Evolutionary conservation across 2,329 filamentous ascomycete species (phyloP).

Genomic region (Cercospora sesami): DNA sequence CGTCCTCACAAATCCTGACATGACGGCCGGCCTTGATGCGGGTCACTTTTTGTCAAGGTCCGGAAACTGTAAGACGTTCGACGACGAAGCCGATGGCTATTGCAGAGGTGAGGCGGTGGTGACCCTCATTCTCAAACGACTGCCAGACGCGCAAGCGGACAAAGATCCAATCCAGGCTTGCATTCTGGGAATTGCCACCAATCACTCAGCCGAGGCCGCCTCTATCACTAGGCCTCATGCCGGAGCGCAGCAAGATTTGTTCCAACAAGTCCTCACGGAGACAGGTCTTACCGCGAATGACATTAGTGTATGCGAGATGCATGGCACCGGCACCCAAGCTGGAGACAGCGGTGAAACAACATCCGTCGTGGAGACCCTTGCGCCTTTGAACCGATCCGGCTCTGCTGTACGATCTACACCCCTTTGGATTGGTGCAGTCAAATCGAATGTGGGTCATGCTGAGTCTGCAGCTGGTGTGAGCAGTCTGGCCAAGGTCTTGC

Average conservation of each 20-base stretch:
- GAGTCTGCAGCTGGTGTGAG: slow-evolving; percentile 57
- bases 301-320: slow-evolving; percentile 83
- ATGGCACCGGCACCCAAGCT: slow-evolving; percentile 83
- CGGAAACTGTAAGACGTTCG: slow-evolving; percentile 32
- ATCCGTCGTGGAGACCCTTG: slow-evolving; percentile 68
- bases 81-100: slow-evolving; percentile 39
- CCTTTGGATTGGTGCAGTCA: slow-evolving; percentile 54
- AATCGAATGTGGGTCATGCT: slow-evolving; percentile 56
- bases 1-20: slow-evolving; percentile 29
- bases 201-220: slow-evolving; percentile 76
- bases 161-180: slow-evolving; percentile 70
- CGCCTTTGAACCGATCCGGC: slow-evolving; percentile 53
- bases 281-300: slow-evolving; percentile 73
- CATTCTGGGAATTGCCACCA: slow-evolving; percentile 72
- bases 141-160: slow-evolving; percentile 67
- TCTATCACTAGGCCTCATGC: slow-evolving; percentile 83
- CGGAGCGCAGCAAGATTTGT: slow-evolving; percentile 71
- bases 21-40: slow-evolving; percentile 25
- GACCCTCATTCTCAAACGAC: slow-evolving; percentile 42
- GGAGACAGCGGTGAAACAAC: slow-evolving; percentile 81
- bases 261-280: slow-evolving; percentile 67
- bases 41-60: slow-evolving; percentile 29
- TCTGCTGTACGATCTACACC: slow-evolving; percentile 49
- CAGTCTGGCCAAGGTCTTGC: slow-evolving; percentile 62
- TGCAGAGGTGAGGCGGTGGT: slow-evolving; percentile 36